A percentile compares a stretch with the other conserved stretches of the same genome.
phyloP scores from a whole-genome alignment of 257 asterid genomes.

The Solanum clarkiae region DNA sequence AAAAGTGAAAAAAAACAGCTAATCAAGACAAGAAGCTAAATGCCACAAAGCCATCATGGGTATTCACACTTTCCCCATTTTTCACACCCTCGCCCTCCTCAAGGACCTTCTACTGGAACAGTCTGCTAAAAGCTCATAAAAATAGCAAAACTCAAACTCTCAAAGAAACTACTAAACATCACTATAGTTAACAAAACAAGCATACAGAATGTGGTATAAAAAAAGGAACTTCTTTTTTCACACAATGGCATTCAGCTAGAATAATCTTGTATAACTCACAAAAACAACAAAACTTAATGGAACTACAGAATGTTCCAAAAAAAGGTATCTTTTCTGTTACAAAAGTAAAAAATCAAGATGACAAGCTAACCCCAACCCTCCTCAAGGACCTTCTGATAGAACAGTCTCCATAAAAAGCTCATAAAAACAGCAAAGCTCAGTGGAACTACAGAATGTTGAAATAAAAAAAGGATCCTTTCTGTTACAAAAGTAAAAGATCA shows the following conservation, averaged over 20 bases:
- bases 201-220: background rate
- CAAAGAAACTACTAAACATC: background rate
- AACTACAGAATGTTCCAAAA: background rate
- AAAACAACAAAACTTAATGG: background rate
- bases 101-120: background rate
- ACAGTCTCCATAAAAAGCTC: background rate
- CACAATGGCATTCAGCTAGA: background rate
- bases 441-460: too few relatives aligned
- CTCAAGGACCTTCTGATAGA: background rate
- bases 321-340: background rate
- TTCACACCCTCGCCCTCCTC: background rate
- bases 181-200: background rate
- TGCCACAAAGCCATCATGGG: slow-evolving; percentile 12
- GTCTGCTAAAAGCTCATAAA: background rate
- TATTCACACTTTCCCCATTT: background rate
- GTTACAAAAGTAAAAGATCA: too few relatives aligned
- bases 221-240: background rate
- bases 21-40: slow-evolving; percentile 1
- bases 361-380: background rate
- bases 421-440: too few relatives aligned
- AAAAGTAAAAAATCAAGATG: too few relatives aligned
- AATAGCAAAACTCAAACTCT: background rate
- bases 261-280: background rate
- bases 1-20: too few relatives aligned
- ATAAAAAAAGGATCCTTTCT: too few relatives aligned